phyloP scores from a whole-genome alignment of 1,284 basidiomycete genomes.

The Coniferiporia weirii region DNA sequence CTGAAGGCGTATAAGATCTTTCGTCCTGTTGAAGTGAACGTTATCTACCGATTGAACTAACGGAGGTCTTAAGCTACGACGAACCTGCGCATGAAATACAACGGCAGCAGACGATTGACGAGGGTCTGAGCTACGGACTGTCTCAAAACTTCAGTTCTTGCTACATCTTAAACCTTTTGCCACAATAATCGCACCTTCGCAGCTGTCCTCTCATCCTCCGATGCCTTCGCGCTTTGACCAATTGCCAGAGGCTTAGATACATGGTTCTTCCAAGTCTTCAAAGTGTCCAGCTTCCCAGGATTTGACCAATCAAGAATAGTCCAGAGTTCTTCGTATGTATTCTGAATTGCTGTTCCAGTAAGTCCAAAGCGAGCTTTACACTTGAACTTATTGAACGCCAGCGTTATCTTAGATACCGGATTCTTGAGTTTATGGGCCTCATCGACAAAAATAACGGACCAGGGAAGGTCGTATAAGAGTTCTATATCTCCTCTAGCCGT shows the following conservation, averaged over 20 bases:
- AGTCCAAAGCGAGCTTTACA: constrained; percentile 67
- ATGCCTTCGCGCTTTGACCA: constrained; percentile 64
- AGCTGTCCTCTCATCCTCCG: constrained; percentile 53
- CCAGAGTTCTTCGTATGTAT: constrained; percentile 80
- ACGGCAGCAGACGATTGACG: constrained; percentile 62
- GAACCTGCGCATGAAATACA: constrained; percentile 73
- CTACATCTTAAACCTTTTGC: too few species aligned
- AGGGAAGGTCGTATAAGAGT: constrained; percentile 55
- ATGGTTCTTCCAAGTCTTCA: constrained; percentile 63
- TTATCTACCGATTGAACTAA: constrained; percentile 2
- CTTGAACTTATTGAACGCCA: constrained; percentile 58
- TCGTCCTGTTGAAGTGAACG: constrained; percentile 49
- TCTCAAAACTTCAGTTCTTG: neutral
- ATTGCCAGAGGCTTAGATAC: constrained; percentile 60
- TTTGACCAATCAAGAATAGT: constrained; percentile 79
- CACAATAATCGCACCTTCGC: neutral
- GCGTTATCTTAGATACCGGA: constrained; percentile 52
- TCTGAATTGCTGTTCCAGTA: constrained; percentile 84
- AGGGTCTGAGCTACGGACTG: constrained; percentile 55
- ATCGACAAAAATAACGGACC: constrained; percentile 72
- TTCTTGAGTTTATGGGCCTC: constrained; percentile 84
- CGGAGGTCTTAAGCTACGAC: constrained; percentile 11
- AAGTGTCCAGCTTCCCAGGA: constrained; percentile 60
- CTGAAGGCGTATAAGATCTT: constrained; percentile 72
- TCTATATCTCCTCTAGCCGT: constrained; percentile 64